Evolutionary conservation across 352 stramenopile species (phyloP).

Genomic region (Elongisporangium senticosum): DNA sequence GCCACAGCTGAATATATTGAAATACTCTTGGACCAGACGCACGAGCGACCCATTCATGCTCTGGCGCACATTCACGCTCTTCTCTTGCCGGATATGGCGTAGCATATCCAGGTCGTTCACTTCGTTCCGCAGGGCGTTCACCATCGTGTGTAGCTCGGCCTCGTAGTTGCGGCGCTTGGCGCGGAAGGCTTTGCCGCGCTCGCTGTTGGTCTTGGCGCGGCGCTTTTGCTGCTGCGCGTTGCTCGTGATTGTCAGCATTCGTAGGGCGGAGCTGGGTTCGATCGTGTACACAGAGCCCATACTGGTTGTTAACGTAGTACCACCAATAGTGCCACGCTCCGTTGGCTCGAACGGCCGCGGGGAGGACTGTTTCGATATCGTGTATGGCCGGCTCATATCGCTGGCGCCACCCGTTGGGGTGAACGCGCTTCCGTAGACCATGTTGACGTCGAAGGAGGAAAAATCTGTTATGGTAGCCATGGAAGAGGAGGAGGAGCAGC

Average conservation of each 20-base stretch:
- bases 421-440: neutral
- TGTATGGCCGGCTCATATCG: neutral
- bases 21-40: slow-evolving; percentile 39
- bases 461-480: neutral
- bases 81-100: slow-evolving; percentile 32
- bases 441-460: neutral
- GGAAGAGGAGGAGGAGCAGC: neutral
- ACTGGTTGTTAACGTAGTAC: neutral
- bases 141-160: slow-evolving; percentile 22
- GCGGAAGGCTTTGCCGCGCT: slow-evolving; percentile 54
- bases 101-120: slow-evolving; percentile 42
- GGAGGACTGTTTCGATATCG: neutral
- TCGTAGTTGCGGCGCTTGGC: slow-evolving; percentile 43
- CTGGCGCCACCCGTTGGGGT: neutral
- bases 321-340: neutral
- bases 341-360: neutral
- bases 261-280: neutral
- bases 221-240: slow-evolving; percentile 4
- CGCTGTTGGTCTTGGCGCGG: slow-evolving; percentile 54
- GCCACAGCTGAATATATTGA: slow-evolving; percentile 37
- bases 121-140: slow-evolving; percentile 32
- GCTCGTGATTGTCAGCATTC: neutral
- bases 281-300: neutral
- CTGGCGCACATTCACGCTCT: slow-evolving; percentile 24
- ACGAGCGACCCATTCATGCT: slow-evolving; percentile 35